phyloP scores from a whole-genome alignment of 306 rosid species.

The Hippophae rhamnoides region DNA sequence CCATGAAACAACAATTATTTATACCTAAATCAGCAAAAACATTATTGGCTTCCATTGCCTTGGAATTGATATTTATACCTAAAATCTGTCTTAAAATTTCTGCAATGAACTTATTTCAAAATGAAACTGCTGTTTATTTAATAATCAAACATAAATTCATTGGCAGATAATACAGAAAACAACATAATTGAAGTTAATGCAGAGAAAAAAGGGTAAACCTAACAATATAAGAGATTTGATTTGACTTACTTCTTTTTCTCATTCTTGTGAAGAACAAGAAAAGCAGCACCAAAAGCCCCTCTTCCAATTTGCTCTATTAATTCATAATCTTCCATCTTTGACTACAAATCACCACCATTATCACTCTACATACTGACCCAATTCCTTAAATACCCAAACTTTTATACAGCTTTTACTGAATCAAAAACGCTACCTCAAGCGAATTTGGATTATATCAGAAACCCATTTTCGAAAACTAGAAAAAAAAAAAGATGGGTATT shows the following conservation, averaged over 20 bases:
- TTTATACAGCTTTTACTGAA: slow-evolving; percentile 18
- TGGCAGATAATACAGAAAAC: slow-evolving; percentile 1
- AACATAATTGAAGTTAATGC: background rate
- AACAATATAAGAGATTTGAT: background rate
- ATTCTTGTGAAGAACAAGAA: slow-evolving; percentile 62
- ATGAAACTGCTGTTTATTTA: too few relatives aligned
- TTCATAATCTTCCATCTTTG: slow-evolving; percentile 70
- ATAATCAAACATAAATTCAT: too few relatives aligned
- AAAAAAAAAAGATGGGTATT: slow-evolving; percentile 2
- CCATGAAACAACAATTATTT: too few relatives aligned
- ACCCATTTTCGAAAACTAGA: slow-evolving; percentile 4
- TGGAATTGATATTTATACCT: too few relatives aligned
- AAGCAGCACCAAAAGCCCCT: slow-evolving; percentile 76
- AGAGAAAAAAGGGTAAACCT: background rate
- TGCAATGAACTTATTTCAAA: too few relatives aligned
- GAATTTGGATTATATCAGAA: slow-evolving; percentile 20
- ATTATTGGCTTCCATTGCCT: too few relatives aligned
- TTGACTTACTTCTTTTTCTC: slow-evolving; percentile 55
- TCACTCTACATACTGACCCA: slow-evolving; percentile 47
- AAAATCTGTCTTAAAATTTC: too few relatives aligned
- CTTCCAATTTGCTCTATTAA: slow-evolving; percentile 74
- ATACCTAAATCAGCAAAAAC: too few relatives aligned
- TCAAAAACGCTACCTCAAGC: slow-evolving; percentile 22
- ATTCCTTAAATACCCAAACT: slow-evolving; percentile 36
- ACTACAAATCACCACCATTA: slow-evolving; percentile 32